Evolutionary conservation across 345 rosid species (phyloP).

Genomic region (Brassica rapa): DNA sequence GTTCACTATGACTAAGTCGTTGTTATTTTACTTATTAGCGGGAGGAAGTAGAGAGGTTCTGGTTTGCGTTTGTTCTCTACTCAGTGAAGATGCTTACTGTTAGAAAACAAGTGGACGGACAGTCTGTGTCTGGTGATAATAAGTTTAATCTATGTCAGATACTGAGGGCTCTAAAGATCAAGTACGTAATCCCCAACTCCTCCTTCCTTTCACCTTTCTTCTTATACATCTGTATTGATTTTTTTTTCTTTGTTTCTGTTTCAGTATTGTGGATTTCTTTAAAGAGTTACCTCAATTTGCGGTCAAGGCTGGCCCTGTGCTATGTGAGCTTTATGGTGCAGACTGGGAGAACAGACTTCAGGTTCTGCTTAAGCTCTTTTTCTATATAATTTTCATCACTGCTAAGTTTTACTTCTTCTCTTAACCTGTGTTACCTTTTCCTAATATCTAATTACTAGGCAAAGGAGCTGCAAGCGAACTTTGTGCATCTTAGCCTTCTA

Average conservation of each 20-base stretch:
- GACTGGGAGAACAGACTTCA: constrained; percentile 89
- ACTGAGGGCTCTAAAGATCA: constrained; percentile 69
- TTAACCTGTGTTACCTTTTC: constrained; percentile 15
- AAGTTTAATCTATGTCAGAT: constrained; percentile 69
- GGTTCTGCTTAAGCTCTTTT: constrained; percentile 49
- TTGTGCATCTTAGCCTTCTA: constrained; percentile 76
- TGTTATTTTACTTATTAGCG: constrained; percentile 43
- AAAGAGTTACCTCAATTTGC: constrained; percentile 88
- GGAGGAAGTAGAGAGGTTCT: constrained; percentile 86
- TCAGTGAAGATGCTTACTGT: constrained; percentile 62
- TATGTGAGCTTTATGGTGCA: constrained; percentile 62
- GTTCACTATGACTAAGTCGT: constrained; percentile 14
- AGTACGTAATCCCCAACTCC: constrained; percentile 47
- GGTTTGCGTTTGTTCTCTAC: constrained; percentile 77
- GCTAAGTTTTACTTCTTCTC: constrained; percentile 12
- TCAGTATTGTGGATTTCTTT: constrained; percentile 82
- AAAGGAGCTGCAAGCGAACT: constrained; percentile 79
- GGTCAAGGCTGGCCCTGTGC: constrained; percentile 73
- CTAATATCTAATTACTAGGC: constrained; percentile 51
- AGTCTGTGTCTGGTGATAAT: constrained; percentile 40
- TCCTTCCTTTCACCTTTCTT: background rate
- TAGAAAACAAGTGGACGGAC: constrained; percentile 43
- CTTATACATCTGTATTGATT: background rate
- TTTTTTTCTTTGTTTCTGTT: constrained; percentile 17
- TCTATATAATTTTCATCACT: background rate